phyloP scores from a whole-genome alignment of 345 rosid species.

The Eucalyptus leucophloia region DNA sequence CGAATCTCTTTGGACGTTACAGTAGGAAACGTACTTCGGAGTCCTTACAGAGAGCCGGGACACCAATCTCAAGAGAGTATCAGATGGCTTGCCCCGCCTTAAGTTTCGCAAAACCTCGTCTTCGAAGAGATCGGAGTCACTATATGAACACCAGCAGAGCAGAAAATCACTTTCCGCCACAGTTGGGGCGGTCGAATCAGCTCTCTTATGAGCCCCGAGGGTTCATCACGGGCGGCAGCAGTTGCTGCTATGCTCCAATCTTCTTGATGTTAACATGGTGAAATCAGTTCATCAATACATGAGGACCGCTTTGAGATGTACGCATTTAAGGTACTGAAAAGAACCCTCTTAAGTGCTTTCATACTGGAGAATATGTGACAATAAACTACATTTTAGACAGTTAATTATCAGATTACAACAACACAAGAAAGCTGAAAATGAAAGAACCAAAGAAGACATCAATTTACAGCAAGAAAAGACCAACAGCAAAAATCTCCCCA shows the following conservation, averaged over 20 bases:
- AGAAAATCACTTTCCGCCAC: neutral
- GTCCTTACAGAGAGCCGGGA: neutral
- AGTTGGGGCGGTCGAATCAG: neutral
- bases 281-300: neutral
- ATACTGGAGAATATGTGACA: slow-evolving; percentile 8
- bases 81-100: neutral
- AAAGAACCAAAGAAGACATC: slow-evolving; percentile 15
- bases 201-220: neutral
- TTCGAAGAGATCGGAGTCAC: neutral
- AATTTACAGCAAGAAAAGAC: slow-evolving; percentile 46
- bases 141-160: neutral
- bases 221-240: neutral
- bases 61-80: neutral
- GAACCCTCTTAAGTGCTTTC: neutral
- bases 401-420: slow-evolving; percentile 25
- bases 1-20: neutral
- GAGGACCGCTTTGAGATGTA: neutral
- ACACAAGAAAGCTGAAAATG: slow-evolving; percentile 23
- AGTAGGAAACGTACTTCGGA: neutral
- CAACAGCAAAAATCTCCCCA: neutral
- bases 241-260: neutral
- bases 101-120: neutral
- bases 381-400: slow-evolving; percentile 27
- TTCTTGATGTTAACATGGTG: neutral
- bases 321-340: neutral